Evolutionary conservation across 1,139 yeast species (phyloP).

Genomic region (Candida frijolesensis): DNA sequence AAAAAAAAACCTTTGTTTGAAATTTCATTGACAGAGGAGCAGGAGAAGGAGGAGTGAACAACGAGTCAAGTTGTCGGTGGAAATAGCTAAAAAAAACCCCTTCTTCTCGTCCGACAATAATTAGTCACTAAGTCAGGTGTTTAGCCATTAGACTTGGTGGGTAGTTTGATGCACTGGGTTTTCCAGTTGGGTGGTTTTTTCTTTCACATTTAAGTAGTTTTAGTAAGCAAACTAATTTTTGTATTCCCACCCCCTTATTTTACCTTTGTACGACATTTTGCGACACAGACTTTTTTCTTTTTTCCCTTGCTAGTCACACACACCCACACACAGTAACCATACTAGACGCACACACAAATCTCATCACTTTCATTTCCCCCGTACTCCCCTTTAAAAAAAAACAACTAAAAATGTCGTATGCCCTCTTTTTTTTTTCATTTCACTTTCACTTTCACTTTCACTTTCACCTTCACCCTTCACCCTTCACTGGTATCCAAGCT

Average conservation of each 20-base stretch:
- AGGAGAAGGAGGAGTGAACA: background rate
- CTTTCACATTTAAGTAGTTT: too few species aligned
- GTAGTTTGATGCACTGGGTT: background rate
- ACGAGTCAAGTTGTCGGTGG: background rate
- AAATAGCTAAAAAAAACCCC: background rate
- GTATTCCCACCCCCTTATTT: slow-evolving; percentile 3
- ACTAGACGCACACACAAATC: background rate
- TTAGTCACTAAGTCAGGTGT: too few species aligned
- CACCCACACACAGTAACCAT: background rate
- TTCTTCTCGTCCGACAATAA: background rate
- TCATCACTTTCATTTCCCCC: background rate
- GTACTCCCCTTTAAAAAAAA: background rate
- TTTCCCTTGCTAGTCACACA: background rate
- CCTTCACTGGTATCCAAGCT: background rate
- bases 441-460: background rate
- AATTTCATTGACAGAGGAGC: background rate
- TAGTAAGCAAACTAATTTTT: background rate
- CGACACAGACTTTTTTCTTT: background rate
- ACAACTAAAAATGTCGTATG: background rate
- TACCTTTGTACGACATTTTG: slow-evolving; percentile 2
- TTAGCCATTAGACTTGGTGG: too few species aligned
- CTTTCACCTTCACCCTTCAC: background rate
- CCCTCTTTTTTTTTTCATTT: background rate
- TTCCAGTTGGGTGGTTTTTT: background rate
- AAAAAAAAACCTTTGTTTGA: slow-evolving; percentile 1